Evolutionary conservation across 495 filamentous ascomycete species (phyloP).

Genomic region (Penicillium samsonianum): DNA sequence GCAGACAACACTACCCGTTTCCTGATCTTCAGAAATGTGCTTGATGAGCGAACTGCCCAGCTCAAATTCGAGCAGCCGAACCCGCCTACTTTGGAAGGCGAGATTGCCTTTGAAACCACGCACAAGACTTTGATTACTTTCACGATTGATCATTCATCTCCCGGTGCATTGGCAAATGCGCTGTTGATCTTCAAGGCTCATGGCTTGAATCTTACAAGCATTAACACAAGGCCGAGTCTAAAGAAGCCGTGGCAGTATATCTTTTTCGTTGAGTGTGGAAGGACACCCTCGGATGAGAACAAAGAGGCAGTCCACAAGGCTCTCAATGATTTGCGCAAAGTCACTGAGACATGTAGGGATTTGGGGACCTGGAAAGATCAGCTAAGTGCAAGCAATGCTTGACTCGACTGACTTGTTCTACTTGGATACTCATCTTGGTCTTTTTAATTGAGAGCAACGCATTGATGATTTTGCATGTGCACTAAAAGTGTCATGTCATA

Average conservation of each 20-base stretch:
- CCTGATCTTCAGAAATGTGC: constrained; percentile 64
- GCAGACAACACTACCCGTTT: constrained; percentile 88
- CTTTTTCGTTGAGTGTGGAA: constrained; percentile 90
- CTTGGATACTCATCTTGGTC: background rate
- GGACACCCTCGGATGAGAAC: constrained; percentile 33
- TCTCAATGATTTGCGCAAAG: constrained; percentile 29
- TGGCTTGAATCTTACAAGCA: constrained; percentile 83
- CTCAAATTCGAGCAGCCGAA: constrained; percentile 25
- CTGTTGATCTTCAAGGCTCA: constrained; percentile 72
- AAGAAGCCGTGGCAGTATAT: constrained; percentile 83
- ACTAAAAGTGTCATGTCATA: background rate
- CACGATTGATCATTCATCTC: constrained; percentile 71
- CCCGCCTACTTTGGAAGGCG: constrained; percentile 9
- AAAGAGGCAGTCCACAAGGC: constrained; percentile 32
- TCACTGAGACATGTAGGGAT: constrained; percentile 42
- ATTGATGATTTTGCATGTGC: constrained; percentile 5
- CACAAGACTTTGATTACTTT: constrained; percentile 80
- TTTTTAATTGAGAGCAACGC: background rate
- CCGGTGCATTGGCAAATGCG: constrained; percentile 79
- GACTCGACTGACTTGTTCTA: constrained; percentile 3
- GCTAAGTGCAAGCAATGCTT: constrained; percentile 17
- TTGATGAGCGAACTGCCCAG: constrained; percentile 26
- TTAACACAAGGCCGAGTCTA: constrained; percentile 81
- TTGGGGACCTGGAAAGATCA: constrained; percentile 49
- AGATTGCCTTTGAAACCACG: constrained; percentile 21